Percentiles rank a stretch among this genome's conserved stretches.
These are phyloP conservation scores for Podospora fimiseda DNA, from an alignment of 495 filamentous ascomycete species.

Conservation along the genomic window DNA sequence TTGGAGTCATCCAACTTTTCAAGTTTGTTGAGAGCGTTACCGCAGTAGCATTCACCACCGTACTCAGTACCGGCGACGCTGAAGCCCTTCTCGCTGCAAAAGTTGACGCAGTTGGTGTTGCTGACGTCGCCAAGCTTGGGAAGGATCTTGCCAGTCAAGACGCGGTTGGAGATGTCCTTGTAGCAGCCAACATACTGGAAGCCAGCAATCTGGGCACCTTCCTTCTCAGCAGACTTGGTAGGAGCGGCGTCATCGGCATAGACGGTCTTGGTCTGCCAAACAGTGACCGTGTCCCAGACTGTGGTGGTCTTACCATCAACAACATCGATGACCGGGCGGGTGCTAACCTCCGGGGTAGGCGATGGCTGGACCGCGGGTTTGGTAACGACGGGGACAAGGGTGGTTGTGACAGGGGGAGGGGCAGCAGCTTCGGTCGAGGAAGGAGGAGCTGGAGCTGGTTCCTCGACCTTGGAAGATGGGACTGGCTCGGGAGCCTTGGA, in stretches of 20 bases:
- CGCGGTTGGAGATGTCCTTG: conserved; percentile 20
- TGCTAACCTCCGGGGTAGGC: conserved; percentile 2
- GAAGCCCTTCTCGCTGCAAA: conserved; percentile 47
- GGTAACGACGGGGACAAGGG: conserved; percentile 7
- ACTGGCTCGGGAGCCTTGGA: conserved; percentile 19
- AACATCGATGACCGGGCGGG: conserved; percentile 29
- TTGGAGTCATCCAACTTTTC: conserved; percentile 34
- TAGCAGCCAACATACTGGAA: conserved; percentile 33
- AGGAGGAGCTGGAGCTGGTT: conserved; percentile 7
- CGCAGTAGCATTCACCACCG: conserved; percentile 60
- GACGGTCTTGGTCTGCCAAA: conserved; percentile 44
- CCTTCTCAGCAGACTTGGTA: conserved; percentile 12
- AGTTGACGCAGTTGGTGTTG: conserved; percentile 52
- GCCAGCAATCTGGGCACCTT: conserved; percentile 12
- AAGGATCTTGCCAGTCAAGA: conserved; percentile 40
- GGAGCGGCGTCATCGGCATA: conserved; percentile 31
- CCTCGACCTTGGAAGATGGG: conserved; percentile 16
- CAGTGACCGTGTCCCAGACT: conserved; percentile 38
- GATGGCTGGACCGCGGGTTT: conserved; percentile 1
- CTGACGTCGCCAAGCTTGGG: conserved; percentile 43
- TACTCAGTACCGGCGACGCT: conserved; percentile 59
- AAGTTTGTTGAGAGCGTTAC: conserved; percentile 37
- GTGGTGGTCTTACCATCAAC: conserved; percentile 25
- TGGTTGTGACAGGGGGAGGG: conserved; percentile 5
- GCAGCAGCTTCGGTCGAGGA: not conserved